These are phyloP conservation scores for Inga laurina DNA, from an alignment of 306 rosid species.

Conservation along the genomic window DNA sequence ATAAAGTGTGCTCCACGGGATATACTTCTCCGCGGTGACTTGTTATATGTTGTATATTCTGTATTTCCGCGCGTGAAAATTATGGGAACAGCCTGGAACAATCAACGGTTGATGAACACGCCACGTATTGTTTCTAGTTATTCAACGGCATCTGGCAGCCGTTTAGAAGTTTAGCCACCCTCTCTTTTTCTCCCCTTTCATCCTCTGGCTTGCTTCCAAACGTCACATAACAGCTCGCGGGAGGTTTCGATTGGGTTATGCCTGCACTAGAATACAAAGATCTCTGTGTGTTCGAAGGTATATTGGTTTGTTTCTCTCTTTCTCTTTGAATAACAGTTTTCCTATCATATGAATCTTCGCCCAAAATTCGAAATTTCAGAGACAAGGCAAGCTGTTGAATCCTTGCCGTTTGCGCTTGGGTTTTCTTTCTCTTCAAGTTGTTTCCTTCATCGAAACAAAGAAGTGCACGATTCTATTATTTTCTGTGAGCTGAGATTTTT, in stretches of 20 bases:
- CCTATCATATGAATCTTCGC: conserved; percentile 37
- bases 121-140: conserved; percentile 12
- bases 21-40: conserved; percentile 19
- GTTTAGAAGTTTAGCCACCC: conserved; percentile 12
- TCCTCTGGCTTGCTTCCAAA: neutral
- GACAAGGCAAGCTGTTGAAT: conserved; percentile 32
- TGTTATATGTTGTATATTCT: neutral
- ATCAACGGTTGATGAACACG: conserved; percentile 17
- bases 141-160: conserved; percentile 36
- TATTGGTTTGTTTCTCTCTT: conserved; percentile 1
- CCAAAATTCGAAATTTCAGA: conserved; percentile 31
- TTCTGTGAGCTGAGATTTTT: neutral
- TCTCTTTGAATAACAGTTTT: neutral
- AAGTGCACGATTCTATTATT: conserved; percentile 1
- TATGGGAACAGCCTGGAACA: conserved; percentile 29
- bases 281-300: conserved; percentile 35
- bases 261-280: conserved; percentile 13
- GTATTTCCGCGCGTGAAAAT: conserved; percentile 11
- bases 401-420: conserved; percentile 36
- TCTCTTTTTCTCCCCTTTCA: neutral
- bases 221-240: neutral
- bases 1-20: neutral
- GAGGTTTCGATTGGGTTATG: conserved; percentile 30
- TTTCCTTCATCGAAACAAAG: conserved; percentile 18
- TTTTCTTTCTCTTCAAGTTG: conserved; percentile 18